phyloP scores from a whole-genome alignment of 768 basidiomycete species.

The Agaricus blazei region DNA sequence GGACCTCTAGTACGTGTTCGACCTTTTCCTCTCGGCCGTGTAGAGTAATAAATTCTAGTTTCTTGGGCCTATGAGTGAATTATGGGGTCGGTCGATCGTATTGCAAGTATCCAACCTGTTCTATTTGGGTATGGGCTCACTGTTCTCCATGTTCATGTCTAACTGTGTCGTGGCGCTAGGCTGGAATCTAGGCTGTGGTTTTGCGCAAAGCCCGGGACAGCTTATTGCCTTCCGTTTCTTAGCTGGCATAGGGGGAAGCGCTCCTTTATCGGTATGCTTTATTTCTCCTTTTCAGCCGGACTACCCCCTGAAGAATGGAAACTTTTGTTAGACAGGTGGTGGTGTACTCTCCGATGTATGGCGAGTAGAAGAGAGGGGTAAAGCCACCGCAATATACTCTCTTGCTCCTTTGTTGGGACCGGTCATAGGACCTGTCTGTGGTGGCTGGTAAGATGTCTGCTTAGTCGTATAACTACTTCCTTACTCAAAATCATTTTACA shows the following conservation, averaged over 20 bases:
- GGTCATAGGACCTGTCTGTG: slow-evolving; percentile 57
- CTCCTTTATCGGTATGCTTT: slow-evolving; percentile 53
- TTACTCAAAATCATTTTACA: slow-evolving; percentile 11
- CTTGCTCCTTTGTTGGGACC: slow-evolving; percentile 64
- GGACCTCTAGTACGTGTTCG: slow-evolving; percentile 38
- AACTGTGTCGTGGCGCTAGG: slow-evolving; percentile 21
- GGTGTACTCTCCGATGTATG: slow-evolving; percentile 64
- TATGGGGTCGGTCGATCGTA: slow-evolving; percentile 61
- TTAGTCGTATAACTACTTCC: not conserved
- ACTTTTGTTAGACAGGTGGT: slow-evolving; percentile 42
- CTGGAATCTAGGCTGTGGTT: slow-evolving; percentile 64
- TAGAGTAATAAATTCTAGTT: slow-evolving; percentile 20
- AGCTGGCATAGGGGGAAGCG: slow-evolving; percentile 68
- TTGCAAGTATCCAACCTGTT: slow-evolving; percentile 62
- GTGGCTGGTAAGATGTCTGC: slow-evolving; percentile 40
- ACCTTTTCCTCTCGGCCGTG: not conserved
- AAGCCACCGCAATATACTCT: slow-evolving; percentile 59
- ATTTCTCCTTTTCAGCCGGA: slow-evolving; percentile 30
- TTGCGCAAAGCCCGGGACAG: slow-evolving; percentile 51
- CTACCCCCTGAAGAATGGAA: slow-evolving; percentile 19
- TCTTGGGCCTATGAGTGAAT: slow-evolving; percentile 63
- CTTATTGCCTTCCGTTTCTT: slow-evolving; percentile 67
- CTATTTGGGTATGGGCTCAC: slow-evolving; percentile 43
- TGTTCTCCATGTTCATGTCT: not conserved
- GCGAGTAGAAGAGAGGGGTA: slow-evolving; percentile 55